A percentile compares a stretch with the other conserved stretches of the same genome.
These are phyloP conservation scores for Pterulicium gracile DNA, from an alignment of 1,284 basidiomycete species.

Conservation along the genomic window DNA sequence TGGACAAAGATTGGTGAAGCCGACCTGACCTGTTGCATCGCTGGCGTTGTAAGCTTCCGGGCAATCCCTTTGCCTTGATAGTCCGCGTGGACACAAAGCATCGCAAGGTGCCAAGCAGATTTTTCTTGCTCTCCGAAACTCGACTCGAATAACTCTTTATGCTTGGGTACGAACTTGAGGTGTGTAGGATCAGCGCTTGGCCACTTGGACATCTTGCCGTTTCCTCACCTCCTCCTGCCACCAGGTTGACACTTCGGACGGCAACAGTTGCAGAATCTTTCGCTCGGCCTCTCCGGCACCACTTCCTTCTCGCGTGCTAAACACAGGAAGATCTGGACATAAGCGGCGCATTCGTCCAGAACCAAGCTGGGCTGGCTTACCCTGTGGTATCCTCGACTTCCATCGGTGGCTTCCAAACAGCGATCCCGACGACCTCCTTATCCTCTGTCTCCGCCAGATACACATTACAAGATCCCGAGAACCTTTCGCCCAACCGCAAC, in stretches of 20 bases:
- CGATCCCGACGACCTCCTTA: background rate
- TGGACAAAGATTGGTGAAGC: background rate
- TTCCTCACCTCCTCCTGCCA: slow-evolving; percentile 1
- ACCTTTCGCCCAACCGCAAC: no score
- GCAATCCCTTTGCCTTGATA: background rate
- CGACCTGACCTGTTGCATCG: background rate
- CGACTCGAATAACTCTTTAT: background rate
- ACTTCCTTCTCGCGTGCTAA: background rate
- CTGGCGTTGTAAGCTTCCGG: background rate
- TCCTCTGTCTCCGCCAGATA: background rate
- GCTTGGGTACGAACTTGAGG: background rate
- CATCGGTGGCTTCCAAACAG: background rate
- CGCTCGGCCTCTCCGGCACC: background rate
- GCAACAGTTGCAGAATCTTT: background rate
- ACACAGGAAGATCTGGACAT: background rate
- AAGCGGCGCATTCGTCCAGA: background rate
- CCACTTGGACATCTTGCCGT: background rate
- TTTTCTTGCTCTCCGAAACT: background rate
- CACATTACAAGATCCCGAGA: no score
- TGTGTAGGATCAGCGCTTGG: background rate
- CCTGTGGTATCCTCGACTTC: background rate
- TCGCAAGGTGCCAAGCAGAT: background rate
- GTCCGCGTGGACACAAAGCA: background rate
- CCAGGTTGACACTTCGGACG: background rate
- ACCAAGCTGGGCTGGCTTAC: no score